Base-by-base conservation (phyloP, 345 rosid species). In the Rhodomyrtus tomentosa region DNA sequence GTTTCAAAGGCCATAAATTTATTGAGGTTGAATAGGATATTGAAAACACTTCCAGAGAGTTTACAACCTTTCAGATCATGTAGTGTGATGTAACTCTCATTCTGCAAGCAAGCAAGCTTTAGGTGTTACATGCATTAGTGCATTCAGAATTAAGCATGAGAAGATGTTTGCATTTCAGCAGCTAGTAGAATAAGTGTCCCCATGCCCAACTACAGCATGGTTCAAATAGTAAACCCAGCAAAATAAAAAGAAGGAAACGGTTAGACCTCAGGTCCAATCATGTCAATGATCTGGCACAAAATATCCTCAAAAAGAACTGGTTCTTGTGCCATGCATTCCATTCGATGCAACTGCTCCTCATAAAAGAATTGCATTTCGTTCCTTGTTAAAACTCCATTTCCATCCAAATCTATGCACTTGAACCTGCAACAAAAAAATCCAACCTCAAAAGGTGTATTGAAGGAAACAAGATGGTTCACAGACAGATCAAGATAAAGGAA, bases 301-400 rank as follows among this genome's bases (percentile, higher is more conserved):
- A 96, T 95, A 90, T 96, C 99, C 90, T 96, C 99, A 90, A 95
- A 95, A 52, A 96, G 90, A 55, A 96, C 99, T 20, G 98, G 98
- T 86, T 96, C 99, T 87, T 96, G 99, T 5, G 96, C 98, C 99
- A 96, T 93, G 90, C 99, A 96, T 85, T 96, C 99, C 99, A 96
- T 96, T 85, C 99, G 95, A 91, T 96, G 99, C 87, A 96, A 88
- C 86, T 96, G 98, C 89, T 96, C 99, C 87, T 96, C 99, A 82
- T 96, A 96, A 88, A 94, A 95, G 92, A 93, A 95, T 83, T 95
- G 98, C 89, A 95, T 91, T 86, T 95, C 98, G 79, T 94, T 95
- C 81, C 95, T 91, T 4, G 98, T 95, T 85, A 96, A 82, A 86
- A 95, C 85, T 87, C 98, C 98, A 88, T 96, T 96, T 55, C 94